A percentile compares a stretch with the other conserved stretches of the same genome.
These are phyloP conservation scores for Termitomyces sp. DNA, from an alignment of 768 basidiomycete genomes.

Conservation along the genomic window DNA sequence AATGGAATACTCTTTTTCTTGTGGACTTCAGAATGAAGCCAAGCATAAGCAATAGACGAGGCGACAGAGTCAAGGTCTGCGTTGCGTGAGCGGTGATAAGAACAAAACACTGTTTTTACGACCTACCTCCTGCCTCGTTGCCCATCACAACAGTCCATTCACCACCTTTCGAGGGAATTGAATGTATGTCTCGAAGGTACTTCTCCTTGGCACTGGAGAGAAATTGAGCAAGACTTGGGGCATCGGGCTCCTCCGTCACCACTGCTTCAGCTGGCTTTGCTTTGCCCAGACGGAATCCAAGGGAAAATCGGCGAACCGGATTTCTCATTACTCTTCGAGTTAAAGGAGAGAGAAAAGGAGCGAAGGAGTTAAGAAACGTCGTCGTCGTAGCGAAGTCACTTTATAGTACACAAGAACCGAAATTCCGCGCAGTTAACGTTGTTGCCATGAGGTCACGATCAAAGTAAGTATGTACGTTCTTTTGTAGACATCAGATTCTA, in stretches of 20 bases:
- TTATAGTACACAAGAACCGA: too few relatives aligned
- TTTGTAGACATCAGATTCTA: too few relatives aligned
- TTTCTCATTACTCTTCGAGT: slow-evolving; percentile 19
- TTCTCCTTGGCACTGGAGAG: slow-evolving; percentile 42
- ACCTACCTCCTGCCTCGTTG: slow-evolving; percentile 92
- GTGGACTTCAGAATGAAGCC: slow-evolving; percentile 58
- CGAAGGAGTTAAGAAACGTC: neutral
- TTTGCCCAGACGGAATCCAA: slow-evolving; percentile 29
- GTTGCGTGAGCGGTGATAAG: neutral
- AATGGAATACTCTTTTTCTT: slow-evolving; percentile 66
- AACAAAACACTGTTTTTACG: neutral
- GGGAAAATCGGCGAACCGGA: slow-evolving; percentile 33
- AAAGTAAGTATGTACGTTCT: too few relatives aligned
- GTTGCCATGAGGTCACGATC: too few relatives aligned
- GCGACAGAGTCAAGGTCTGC: slow-evolving; percentile 90
- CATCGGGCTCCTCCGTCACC: slow-evolving; percentile 3
- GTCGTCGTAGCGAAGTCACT: slow-evolving; percentile 9
- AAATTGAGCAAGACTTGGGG: slow-evolving; percentile 25
- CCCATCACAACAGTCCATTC: slow-evolving; percentile 91
- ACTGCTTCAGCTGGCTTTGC: slow-evolving; percentile 15
- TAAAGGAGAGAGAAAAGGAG: neutral
- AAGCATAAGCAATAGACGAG: slow-evolving; percentile 81
- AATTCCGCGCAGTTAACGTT: too few relatives aligned
- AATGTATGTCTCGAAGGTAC: slow-evolving; percentile 57
- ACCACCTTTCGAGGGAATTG: slow-evolving; percentile 34